These are phyloP conservation scores for Macadamia integrifolia DNA, from an alignment of 164 flowering plant species.

Conservation along the genomic window DNA sequence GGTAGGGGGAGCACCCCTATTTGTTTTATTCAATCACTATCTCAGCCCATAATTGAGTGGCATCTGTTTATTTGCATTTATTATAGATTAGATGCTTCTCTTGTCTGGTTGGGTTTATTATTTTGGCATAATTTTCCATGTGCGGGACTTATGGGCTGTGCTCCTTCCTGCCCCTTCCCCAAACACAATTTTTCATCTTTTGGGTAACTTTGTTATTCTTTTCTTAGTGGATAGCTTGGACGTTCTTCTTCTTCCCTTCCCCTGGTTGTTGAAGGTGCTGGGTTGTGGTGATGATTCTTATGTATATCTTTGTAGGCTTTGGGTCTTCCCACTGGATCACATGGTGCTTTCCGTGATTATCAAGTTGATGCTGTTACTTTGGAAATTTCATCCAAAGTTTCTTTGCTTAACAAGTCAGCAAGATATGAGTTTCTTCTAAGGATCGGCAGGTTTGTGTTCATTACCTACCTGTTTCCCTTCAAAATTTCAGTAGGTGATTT, in stretches of 20 bases:
- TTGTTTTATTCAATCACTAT: background rate
- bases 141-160: background rate
- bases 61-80: background rate
- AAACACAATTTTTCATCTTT: too few species aligned
- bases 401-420: conserved; percentile 31
- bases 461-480: too few species aligned
- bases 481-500: background rate
- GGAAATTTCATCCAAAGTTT: conserved; percentile 54
- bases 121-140: background rate
- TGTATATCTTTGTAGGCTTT: conserved; percentile 46
- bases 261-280: too few species aligned
- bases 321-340: conserved; percentile 84
- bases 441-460: conserved; percentile 56
- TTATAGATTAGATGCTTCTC: background rate
- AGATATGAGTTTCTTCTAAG: conserved; percentile 51
- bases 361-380: conserved; percentile 88
- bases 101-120: background rate
- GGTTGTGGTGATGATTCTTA: too few species aligned
- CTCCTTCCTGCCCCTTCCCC: background rate
- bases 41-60: background rate
- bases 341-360: conserved; percentile 88
- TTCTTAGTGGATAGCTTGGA: background rate
- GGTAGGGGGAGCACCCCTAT: background rate
- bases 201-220: too few species aligned
- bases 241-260: background rate